These are phyloP conservation scores for Capniomyces stellatus DNA, from an alignment of 371 early-diverging fungal genomes.

Conservation along the genomic window DNA sequence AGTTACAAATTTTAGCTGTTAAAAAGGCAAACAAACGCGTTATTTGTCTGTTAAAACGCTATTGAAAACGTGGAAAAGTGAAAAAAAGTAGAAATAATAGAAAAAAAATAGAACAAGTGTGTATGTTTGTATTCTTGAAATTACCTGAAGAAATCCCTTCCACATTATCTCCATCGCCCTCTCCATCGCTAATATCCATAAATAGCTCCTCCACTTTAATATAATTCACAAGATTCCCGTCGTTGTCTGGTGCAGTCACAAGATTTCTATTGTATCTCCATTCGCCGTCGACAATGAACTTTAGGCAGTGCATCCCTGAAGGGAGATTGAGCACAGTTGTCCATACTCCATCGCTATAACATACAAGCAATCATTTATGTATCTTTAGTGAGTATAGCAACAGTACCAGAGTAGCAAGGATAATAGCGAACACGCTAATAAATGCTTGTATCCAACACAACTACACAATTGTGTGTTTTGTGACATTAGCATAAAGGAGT, in stretches of 20 bases:
- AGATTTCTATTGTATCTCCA: slow-evolving; percentile 89
- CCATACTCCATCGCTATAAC: slow-evolving; percentile 9
- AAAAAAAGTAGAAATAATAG: not conserved
- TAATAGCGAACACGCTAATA: no score
- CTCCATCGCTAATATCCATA: slow-evolving; percentile 9
- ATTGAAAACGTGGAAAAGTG: no score
- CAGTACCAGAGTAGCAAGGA: no score
- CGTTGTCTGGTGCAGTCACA: slow-evolving; percentile 76
- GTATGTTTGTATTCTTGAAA: not conserved
- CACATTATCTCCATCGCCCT: slow-evolving; percentile 24
- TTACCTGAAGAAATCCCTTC: slow-evolving; percentile 21
- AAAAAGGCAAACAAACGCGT: no score
- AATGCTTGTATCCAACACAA: no score
- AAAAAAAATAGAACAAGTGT: not conserved
- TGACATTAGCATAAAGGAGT: no score
- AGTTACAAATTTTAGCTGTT: no score
- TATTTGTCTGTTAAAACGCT: no score
- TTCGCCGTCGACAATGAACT: slow-evolving; percentile 95
- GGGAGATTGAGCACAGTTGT: slow-evolving; percentile 59
- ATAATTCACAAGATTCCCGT: slow-evolving; percentile 91
- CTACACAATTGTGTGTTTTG: no score
- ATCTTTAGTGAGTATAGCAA: no score
- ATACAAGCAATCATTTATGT: no score
- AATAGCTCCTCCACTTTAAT: slow-evolving; percentile 47
- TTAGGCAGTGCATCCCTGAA: slow-evolving; percentile 82